Percentiles rank a stretch among this genome's conserved stretches.
phyloP scores from a whole-genome alignment of 2,329 filamentous ascomycete species.

The Onygena corvina region DNA sequence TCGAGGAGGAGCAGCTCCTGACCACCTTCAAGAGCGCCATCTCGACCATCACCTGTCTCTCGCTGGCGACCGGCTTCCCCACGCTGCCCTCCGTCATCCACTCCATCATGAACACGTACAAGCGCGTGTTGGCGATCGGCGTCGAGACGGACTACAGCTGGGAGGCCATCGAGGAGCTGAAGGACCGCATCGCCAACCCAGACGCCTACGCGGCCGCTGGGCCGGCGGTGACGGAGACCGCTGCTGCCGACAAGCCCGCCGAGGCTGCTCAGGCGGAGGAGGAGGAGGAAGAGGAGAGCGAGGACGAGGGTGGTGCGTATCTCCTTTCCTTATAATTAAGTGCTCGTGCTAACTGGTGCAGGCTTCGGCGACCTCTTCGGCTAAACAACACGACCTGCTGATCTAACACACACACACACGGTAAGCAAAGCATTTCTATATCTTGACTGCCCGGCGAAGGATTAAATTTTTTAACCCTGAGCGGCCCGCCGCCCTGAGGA shows the following conservation, averaged over 20 bases:
- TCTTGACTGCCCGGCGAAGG: conserved; percentile 43
- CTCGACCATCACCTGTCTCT: conserved; percentile 76
- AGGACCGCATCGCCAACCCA: conserved; percentile 99
- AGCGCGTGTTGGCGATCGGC: conserved; percentile 73
- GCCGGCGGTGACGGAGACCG: conserved; percentile 52
- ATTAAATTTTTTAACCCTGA: conserved; percentile 59
- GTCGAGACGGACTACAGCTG: conserved; percentile 84
- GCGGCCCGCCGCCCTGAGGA: conserved; percentile 43
- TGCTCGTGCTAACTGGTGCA: conserved; percentile 11
- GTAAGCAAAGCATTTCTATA: conserved; percentile 25
- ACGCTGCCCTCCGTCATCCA: conserved; percentile 93
- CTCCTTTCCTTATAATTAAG: neutral
- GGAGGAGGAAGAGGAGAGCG: conserved; percentile 54
- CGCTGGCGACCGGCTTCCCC: conserved; percentile 86
- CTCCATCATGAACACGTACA: conserved; percentile 95
- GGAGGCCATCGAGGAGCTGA: conserved; percentile 93
- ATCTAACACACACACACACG: conserved; percentile 12
- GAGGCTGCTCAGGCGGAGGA: conserved; percentile 44
- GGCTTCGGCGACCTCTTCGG: conserved; percentile 75
- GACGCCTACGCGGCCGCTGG: conserved; percentile 83
- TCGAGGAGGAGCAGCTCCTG: conserved; percentile 88
- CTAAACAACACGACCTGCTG: no score
- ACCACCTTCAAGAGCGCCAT: conserved; percentile 70
- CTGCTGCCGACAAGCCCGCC: conserved; percentile 40
- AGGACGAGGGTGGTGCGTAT: conserved; percentile 40